A percentile compares a stretch with the other conserved stretches of the same genome.
Conservation (phyloP, 208 protist genomes). For the Crithidia brevicula region DNA sequence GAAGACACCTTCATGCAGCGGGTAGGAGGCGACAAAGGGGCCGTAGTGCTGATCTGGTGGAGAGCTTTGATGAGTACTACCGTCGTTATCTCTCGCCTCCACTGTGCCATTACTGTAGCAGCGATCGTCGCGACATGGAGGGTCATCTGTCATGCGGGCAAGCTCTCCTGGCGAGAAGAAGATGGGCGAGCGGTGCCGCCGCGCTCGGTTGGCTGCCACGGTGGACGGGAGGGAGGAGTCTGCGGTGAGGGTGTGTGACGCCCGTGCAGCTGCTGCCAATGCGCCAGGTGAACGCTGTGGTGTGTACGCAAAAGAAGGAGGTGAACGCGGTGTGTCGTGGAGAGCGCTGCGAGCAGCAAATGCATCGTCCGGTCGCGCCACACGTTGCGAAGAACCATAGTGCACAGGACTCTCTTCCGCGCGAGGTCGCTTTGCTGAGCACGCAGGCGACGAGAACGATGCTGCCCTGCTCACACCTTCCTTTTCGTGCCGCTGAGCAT, state of each 20-base stretch:
- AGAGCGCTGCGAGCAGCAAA: neutral
- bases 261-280: neutral
- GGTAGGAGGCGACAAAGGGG: constrained; percentile 17
- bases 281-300: too few relatives aligned
- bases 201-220: neutral
- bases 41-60: neutral
- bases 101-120: neutral
- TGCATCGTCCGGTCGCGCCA: too few relatives aligned
- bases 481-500: neutral
- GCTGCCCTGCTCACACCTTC: neutral
- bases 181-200: constrained; percentile 23
- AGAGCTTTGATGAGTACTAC: too few relatives aligned
- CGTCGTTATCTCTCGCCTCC: too few relatives aligned
- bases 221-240: constrained; percentile 16
- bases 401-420: too few relatives aligned
- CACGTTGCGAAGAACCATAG: too few relatives aligned
- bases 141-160: constrained; percentile 4
- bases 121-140: too few relatives aligned
- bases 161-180: constrained; percentile 27
- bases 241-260: neutral
- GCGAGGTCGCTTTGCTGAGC: constrained; percentile 1
- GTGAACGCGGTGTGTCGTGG: too few relatives aligned
- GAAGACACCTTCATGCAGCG: neutral
- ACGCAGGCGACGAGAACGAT: too few relatives aligned
- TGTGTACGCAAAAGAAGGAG: too few relatives aligned